Conservation (phyloP, 176 grass and related monocot genomes). For the Juncus effusus region DNA sequence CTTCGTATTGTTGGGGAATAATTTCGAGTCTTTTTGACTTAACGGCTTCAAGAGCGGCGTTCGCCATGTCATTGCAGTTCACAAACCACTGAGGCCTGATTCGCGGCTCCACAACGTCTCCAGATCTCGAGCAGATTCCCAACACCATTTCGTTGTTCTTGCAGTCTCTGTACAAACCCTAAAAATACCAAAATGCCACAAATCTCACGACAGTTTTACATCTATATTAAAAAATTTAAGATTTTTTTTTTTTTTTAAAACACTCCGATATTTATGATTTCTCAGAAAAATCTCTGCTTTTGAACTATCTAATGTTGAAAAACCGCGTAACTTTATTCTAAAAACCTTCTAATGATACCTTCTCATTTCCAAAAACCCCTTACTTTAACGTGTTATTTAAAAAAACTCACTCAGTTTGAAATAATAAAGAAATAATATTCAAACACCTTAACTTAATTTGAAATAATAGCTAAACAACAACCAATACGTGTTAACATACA, state of each 20-base stretch:
- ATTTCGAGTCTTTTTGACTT: slow-evolving; percentile 78
- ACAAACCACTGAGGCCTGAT: slow-evolving; percentile 93
- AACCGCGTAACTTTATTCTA: no score
- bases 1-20: slow-evolving; percentile 88
- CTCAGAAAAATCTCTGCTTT: no score
- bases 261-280: background rate
- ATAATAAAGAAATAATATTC: no score
- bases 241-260: background rate
- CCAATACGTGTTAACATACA: no score
- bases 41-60: slow-evolving; percentile 68
- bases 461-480: no score
- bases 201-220: background rate
- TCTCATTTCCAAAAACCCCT: no score
- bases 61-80: slow-evolving; percentile 76
- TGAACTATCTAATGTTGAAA: no score
- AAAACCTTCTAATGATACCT: no score
- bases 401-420: no score
- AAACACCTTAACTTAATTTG: no score
- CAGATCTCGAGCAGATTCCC: slow-evolving; percentile 80
- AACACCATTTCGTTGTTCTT: slow-evolving; percentile 96
- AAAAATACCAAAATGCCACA: slow-evolving; percentile 4
- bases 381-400: no score
- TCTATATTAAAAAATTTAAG: background rate
- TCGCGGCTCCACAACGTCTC: slow-evolving; percentile 83
- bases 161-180: slow-evolving; percentile 72